Evolutionary conservation across 352 stramenopile species (phyloP).

Genomic region (Globisporangium cederbergense): DNA sequence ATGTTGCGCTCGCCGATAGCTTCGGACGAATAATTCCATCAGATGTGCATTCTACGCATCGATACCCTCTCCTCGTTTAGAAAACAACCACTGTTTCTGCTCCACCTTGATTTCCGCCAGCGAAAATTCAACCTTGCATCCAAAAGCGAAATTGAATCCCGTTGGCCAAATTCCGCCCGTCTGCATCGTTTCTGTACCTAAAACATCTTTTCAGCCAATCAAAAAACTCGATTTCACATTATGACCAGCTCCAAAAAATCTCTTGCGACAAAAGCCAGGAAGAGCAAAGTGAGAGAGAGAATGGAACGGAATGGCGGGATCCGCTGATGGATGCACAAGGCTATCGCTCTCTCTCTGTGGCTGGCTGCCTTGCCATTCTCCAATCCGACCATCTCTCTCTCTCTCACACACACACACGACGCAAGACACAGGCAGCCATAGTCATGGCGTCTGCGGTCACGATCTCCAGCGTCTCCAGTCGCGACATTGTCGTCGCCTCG

Average conservation of each 20-base stretch:
- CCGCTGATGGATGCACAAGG: neutral
- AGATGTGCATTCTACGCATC: no score
- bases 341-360: neutral
- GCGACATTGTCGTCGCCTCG: conserved; percentile 10
- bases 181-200: neutral
- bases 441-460: conserved; percentile 3
- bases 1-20: no score
- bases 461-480: conserved; percentile 8
- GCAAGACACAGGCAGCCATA: neutral
- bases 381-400: neutral
- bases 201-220: neutral
- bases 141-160: conserved; percentile 3
- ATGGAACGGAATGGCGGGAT: neutral
- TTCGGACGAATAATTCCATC: no score
- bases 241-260: conserved; percentile 1
- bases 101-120: no score
- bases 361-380: neutral
- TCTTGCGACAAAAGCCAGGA: neutral
- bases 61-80: no score
- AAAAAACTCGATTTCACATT: no score
- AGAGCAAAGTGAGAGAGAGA: neutral
- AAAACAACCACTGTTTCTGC: neutral
- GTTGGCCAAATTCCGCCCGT: neutral
- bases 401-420: neutral
- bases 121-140: neutral